Evolutionary conservation across 306 rosid species (phyloP).

Genomic region (Cicer chorassanicum): DNA sequence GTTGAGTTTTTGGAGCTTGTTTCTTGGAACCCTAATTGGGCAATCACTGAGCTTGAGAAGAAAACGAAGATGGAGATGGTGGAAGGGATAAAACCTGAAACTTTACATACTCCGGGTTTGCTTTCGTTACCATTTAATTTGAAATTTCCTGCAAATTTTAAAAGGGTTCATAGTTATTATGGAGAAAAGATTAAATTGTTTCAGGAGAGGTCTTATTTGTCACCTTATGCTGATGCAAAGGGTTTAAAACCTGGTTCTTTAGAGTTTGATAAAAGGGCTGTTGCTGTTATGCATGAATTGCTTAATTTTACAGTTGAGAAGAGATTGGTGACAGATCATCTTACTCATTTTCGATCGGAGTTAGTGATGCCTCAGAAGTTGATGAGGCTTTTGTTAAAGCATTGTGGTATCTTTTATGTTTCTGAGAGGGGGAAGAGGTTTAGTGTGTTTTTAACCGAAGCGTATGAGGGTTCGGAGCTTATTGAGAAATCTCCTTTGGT

Average conservation of each 20-base stretch:
- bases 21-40: conserved; percentile 79
- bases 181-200: conserved; percentile 71
- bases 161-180: conserved; percentile 57
- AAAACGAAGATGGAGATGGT: conserved; percentile 55
- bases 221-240: conserved; percentile 85
- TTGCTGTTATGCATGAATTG: conserved; percentile 87
- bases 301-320: conserved; percentile 83
- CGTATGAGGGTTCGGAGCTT: conserved; percentile 74
- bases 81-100: background rate
- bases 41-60: conserved; percentile 84
- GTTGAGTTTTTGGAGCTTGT: conserved; percentile 80
- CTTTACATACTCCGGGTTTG: conserved; percentile 39
- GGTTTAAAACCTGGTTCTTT: conserved; percentile 69
- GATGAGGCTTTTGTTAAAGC: conserved; percentile 89
- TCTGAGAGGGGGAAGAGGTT: conserved; percentile 96
- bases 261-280: conserved; percentile 89
- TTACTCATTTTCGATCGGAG: conserved; percentile 84
- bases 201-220: conserved; percentile 74
- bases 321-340: conserved; percentile 89
- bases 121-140: conserved; percentile 62
- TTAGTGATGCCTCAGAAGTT: conserved; percentile 91
- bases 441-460: conserved; percentile 75
- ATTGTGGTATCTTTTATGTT: conserved; percentile 83
- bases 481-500: conserved; percentile 79
- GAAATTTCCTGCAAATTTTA: conserved; percentile 76